Evolutionary conservation across 805 yeast species (phyloP).

Genomic region (Teunomyces lycoperdinae): DNA sequence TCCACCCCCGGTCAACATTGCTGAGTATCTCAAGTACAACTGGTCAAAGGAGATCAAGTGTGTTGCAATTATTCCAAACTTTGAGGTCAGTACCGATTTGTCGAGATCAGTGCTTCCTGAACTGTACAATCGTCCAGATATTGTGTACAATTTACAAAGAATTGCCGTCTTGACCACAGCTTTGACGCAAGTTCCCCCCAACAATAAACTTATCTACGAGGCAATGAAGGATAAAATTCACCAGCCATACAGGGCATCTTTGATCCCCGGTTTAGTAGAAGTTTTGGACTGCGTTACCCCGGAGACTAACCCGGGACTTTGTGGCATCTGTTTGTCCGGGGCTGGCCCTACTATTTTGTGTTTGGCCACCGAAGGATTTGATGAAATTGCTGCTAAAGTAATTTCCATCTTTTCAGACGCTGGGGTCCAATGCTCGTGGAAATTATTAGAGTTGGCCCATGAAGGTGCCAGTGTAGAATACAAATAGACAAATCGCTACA

Average conservation of each 20-base stretch:
- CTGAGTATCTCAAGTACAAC: conserved; percentile 81
- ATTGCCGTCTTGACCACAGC: conserved; percentile 91
- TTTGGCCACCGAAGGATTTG: conserved; percentile 86
- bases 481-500: not conserved
- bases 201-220: conserved; percentile 78
- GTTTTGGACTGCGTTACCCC: conserved; percentile 82
- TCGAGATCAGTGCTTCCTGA: conserved; percentile 87
- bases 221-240: conserved; percentile 97
- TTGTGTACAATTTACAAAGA: conserved; percentile 91
- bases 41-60: conserved; percentile 85
- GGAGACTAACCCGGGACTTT: conserved; percentile 72
- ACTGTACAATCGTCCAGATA: conserved; percentile 72
- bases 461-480: conserved; percentile 72
- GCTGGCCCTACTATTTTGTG: conserved; percentile 98
- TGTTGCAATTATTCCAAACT: conserved; percentile 87
- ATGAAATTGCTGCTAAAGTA: conserved; percentile 75
- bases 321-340: conserved; percentile 94
- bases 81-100: conserved; percentile 90
- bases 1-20: conserved; percentile 77
- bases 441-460: conserved; percentile 77
- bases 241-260: conserved; percentile 91
- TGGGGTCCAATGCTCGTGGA: conserved; percentile 74
- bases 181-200: conserved; percentile 78
- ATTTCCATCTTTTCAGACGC: conserved; percentile 64
- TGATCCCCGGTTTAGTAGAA: conserved; percentile 88